Conservation (phyloP, 1,284 basidiomycete species). For the Volvariella volvacea region DNA sequence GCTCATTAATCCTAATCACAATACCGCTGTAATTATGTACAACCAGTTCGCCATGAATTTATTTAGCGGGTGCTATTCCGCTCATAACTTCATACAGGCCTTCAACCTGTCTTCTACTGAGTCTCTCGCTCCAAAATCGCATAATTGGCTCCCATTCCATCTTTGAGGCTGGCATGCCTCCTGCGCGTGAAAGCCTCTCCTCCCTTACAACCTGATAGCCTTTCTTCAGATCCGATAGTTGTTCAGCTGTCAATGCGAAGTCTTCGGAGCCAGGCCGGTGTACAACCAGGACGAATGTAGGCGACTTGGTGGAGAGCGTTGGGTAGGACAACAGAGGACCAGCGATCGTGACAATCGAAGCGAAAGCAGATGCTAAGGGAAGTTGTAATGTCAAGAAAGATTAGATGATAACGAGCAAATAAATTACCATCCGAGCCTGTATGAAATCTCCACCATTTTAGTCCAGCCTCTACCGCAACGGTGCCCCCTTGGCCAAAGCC, state of each 20-base stretch:
- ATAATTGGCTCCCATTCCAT: constrained; percentile 81
- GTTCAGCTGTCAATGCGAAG: constrained; percentile 34
- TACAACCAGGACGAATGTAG: constrained; percentile 60
- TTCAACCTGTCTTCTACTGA: constrained; percentile 53
- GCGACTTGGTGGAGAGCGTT: constrained; percentile 41
- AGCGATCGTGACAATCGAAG: constrained; percentile 62
- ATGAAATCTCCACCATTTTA: constrained; percentile 43
- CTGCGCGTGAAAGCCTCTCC: constrained; percentile 32
- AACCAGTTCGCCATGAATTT: too few species aligned
- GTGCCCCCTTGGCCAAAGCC: constrained; percentile 89
- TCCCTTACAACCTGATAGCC: constrained; percentile 50
- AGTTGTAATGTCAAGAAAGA: background rate
- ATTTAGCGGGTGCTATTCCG: constrained; percentile 15
- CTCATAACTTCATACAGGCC: constrained; percentile 75
- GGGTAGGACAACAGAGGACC: constrained; percentile 76
- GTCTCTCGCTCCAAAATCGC: constrained; percentile 76
- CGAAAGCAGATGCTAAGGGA: constrained; percentile 30
- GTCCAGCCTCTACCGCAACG: constrained; percentile 63
- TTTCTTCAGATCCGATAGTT: constrained; percentile 47
- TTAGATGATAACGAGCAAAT: constrained; percentile 3
- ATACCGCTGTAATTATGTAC: too few species aligned
- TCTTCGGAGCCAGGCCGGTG: constrained; percentile 45
- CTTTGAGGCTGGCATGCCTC: constrained; percentile 69
- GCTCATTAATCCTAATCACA: too few species aligned
- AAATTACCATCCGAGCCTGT: constrained; percentile 16